Percentiles rank a stretch among this genome's conserved stretches.
Conservation (phyloP, 106 monocot genomes). For the Vanilla planifolia region DNA sequence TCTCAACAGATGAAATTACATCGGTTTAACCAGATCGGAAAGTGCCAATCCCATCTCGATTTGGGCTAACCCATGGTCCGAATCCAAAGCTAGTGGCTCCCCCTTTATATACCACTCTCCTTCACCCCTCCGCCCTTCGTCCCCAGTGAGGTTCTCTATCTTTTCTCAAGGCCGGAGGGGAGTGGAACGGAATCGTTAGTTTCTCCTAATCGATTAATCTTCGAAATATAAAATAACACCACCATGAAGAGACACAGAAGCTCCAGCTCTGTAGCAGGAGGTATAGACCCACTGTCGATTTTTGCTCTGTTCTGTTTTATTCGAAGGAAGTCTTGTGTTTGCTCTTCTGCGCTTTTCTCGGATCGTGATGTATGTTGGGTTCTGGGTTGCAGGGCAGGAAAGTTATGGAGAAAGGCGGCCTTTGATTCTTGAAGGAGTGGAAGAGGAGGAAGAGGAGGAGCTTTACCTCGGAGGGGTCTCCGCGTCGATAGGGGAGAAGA, state of each 20-base stretch:
- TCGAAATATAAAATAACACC: background rate
- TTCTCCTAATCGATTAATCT: background rate
- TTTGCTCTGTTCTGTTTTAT: background rate
- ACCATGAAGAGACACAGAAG: slow-evolving; percentile 29
- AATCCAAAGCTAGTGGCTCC: too few species aligned
- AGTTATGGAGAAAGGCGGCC: background rate
- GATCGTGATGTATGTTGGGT: background rate
- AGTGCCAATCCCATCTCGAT: too few species aligned
- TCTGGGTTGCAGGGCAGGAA: background rate
- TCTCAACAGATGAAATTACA: too few species aligned
- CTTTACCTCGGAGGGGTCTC: background rate
- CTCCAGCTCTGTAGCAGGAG: slow-evolving; percentile 8
- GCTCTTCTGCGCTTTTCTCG: background rate
- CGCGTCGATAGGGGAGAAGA: slow-evolving; percentile 37
- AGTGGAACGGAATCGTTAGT: too few species aligned
- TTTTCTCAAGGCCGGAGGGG: too few species aligned
- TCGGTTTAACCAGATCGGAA: too few species aligned
- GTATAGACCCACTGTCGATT: background rate
- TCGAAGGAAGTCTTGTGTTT: too few species aligned
- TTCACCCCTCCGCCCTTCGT: too few species aligned
- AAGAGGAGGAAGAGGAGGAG: slow-evolving; percentile 4
- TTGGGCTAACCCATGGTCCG: too few species aligned
- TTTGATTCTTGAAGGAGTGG: too few species aligned
- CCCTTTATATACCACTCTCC: too few species aligned
- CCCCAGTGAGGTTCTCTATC: too few species aligned